Conservation (phyloP, 2,329 filamentous ascomycete genomes). For the Ceratocystis colombiana region DNA sequence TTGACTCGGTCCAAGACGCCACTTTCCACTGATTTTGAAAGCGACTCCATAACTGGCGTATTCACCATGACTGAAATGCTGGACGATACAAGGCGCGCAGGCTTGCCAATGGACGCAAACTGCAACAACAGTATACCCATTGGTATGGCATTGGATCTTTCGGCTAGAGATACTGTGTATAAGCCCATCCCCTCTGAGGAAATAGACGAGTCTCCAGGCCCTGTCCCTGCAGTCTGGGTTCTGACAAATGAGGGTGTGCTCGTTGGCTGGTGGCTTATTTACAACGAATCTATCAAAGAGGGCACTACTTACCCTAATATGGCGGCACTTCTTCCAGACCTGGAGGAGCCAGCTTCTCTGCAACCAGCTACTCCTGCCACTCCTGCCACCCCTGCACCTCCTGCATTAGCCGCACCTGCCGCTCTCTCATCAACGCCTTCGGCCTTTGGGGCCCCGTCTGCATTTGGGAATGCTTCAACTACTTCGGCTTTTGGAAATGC, state of each 20-base stretch:
- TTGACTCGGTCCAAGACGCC: slow-evolving; percentile 63
- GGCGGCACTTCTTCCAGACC: slow-evolving; percentile 37
- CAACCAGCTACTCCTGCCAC: slow-evolving; percentile 29
- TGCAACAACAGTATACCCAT: slow-evolving; percentile 65
- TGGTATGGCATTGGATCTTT: slow-evolving; percentile 75
- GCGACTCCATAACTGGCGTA: slow-evolving; percentile 51
- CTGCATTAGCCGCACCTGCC: slow-evolving; percentile 29
- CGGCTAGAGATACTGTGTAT: slow-evolving; percentile 64
- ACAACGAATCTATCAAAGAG: slow-evolving; percentile 71
- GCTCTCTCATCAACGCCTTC: slow-evolving; percentile 31
- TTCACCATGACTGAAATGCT: slow-evolving; percentile 65
- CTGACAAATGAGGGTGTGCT: slow-evolving; percentile 84
- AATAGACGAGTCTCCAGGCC: slow-evolving; percentile 65
- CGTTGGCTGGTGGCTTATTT: slow-evolving; percentile 82
- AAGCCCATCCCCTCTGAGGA: slow-evolving; percentile 67
- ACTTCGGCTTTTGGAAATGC: slow-evolving; percentile 27
- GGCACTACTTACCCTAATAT: slow-evolving; percentile 65
- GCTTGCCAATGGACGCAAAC: slow-evolving; percentile 55
- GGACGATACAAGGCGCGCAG: slow-evolving; percentile 65
- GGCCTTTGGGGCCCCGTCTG: slow-evolving; percentile 31
- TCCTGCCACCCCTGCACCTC: slow-evolving; percentile 28
- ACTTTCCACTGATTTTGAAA: slow-evolving; percentile 50
- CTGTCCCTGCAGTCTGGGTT: slow-evolving; percentile 72
- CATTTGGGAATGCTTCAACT: slow-evolving; percentile 22
- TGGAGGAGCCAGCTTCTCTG: slow-evolving; percentile 26